Conservation (phyloP, 164 flowering plant species). For the Annona squamosa region DNA sequence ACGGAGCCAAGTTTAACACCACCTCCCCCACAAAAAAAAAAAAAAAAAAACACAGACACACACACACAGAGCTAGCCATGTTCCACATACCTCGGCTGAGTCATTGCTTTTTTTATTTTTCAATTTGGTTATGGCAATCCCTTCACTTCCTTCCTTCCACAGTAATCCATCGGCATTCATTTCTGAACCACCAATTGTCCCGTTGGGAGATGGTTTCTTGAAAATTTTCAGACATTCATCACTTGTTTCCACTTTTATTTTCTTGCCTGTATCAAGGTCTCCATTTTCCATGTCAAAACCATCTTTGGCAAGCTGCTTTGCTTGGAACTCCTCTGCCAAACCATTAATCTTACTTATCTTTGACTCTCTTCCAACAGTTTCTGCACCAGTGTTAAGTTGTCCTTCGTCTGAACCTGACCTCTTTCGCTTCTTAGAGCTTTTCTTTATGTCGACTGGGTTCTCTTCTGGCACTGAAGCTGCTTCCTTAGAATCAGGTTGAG, state of each 20-base stretch:
- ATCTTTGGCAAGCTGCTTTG: slow-evolving; percentile 1
- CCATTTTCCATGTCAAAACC: slow-evolving; percentile 8
- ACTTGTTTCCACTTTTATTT: slow-evolving; percentile 14
- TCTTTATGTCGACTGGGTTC: slow-evolving; percentile 20
- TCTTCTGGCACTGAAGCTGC: slow-evolving; percentile 11
- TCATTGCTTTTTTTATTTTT: slow-evolving; percentile 30
- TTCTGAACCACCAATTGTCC: no score
- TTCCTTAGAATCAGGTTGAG: slow-evolving; percentile 13
- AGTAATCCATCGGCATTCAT: slow-evolving; percentile 15
- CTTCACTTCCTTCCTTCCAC: slow-evolving; percentile 16
- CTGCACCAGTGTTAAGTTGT: slow-evolving; percentile 17
- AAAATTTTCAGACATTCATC: slow-evolving; percentile 2
- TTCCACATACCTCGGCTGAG: slow-evolving; percentile 51
- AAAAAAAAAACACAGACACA: no score
- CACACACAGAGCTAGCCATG: background rate
- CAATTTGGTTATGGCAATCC: slow-evolving; percentile 15
- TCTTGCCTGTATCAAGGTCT: slow-evolving; percentile 11
- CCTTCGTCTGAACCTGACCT: slow-evolving; percentile 33
- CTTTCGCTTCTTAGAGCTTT: slow-evolving; percentile 58
- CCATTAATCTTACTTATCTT: slow-evolving; percentile 33
- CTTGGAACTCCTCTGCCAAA: slow-evolving; percentile 20
- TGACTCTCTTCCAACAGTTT: slow-evolving; percentile 21
- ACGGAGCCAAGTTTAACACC: background rate
- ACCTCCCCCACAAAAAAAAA: no score
- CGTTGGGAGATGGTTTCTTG: background rate